Evolutionary conservation across 1,284 basidiomycete species (phyloP), one percentile per base, ranked within the genome.

Genomic region (Irpex lacteus): DNA sequence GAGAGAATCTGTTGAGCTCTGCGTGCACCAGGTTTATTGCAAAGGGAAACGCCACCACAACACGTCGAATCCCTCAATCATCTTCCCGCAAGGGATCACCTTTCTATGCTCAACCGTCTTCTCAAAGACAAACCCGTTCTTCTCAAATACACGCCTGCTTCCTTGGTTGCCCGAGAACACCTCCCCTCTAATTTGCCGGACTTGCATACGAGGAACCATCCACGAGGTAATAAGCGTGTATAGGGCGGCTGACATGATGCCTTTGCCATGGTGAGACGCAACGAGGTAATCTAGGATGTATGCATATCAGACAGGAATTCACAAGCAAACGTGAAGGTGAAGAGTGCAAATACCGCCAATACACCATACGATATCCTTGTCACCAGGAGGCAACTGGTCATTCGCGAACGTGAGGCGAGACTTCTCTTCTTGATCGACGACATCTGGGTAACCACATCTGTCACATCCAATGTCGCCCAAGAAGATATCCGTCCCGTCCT

Each of bases 211-310:
- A 6, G 85, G 85, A 18, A 86, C 76, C 26, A 77, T 83, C 87
- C 88, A 90, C 15, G 79, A 70, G 19, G 77, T 70, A 38, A 90
- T 65, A 36, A 91, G 62, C 3, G 80, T 80, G 9, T 73, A 71
- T 36, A 90, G 69, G 0, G 81, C 87, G 19, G 83, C 84, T 38
- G 81, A 81, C 89, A 91, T 90, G 67, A 90, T 89, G 0, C 88
- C 88, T 66, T 77, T 78, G 21, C 86, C 80, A 65, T 90, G 88
- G 70, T 88, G 81, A 49, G 80, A 82, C 13, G 84, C 77, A 8
- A 78, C 80, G 55, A 88, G 73, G 67, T 80, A 87, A 72, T 86
- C 86, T 87, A 63, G 18, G 47, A 38, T 26, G 8, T 36, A 26
- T 18, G 15, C 18, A 32, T 18, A 50, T 62, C 15, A 59, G 37